phyloP scores from a whole-genome alignment of 2,329 filamentous ascomycete genomes.

The Neoscytalidium dimidiatum region DNA sequence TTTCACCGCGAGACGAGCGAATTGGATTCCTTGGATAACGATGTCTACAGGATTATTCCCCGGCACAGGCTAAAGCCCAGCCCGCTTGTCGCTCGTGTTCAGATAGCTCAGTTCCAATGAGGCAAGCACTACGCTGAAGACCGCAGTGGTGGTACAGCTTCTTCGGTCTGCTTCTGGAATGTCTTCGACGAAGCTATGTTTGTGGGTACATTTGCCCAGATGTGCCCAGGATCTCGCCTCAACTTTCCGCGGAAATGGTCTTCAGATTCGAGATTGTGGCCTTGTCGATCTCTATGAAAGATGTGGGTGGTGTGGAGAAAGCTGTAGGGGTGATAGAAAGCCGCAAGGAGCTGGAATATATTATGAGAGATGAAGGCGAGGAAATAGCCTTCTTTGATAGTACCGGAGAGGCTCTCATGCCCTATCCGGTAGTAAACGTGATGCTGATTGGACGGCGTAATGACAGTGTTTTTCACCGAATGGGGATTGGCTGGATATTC shows the following conservation, averaged over 20 bases:
- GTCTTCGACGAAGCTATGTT: neutral
- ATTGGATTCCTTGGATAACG: neutral
- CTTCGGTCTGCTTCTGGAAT: neutral
- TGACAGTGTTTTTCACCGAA: neutral
- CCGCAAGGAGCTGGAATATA: neutral
- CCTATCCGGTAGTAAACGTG: constrained; percentile 1
- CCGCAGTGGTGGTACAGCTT: neutral
- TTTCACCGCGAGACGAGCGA: neutral
- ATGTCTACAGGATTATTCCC: neutral
- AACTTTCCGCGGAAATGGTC: neutral
- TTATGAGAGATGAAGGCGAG: neutral
- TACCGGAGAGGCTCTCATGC: neutral
- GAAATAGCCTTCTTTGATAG: neutral
- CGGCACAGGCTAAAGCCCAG: neutral
- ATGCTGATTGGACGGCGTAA: constrained; percentile 1
- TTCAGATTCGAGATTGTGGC: neutral
- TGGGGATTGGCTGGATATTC: constrained; percentile 1
- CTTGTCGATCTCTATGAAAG: neutral
- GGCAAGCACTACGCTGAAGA: neutral
- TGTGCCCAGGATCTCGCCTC: neutral
- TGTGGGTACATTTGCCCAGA: neutral
- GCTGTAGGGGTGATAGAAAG: neutral
- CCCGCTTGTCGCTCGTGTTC: neutral
- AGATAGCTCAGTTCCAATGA: neutral
- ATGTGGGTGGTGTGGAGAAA: neutral